Evolutionary conservation across 495 filamentous ascomycete species (phyloP), one percentile per base, ranked within the genome.

Genomic region (Bathelium albidoporum): DNA sequence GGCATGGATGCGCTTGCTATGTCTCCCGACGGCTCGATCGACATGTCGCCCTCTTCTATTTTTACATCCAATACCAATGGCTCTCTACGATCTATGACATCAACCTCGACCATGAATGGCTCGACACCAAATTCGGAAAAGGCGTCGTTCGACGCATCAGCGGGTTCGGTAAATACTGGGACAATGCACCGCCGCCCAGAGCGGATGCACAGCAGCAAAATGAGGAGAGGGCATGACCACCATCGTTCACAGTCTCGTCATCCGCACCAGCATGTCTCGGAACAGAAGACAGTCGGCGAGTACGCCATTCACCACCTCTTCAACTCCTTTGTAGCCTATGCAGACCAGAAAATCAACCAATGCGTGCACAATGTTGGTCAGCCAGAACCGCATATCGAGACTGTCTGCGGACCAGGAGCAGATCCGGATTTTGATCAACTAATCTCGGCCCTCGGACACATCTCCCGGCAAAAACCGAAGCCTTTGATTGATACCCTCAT

Each of bases 221-320:
- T 78, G 59, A 83, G 85, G 67, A 82, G 87, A 61, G 88, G 89
- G 58, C 86, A 89, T 71, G 78, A 82, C 31, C 91, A 90, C 68
- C 84, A 89, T 68, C 89, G 87, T 65, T 91, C 90, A 12, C 89
- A 93, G 71, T 95, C 91, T 32, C 89, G 88, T 44, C 83, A 86
- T 63, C 85, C 71, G 26, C 55, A 86, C 65, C 82, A 86, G 66
- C 82, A 87, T 70, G 79, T 81, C 69, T 81, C 84, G 34, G 89
- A 95, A 68, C 81, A 84, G 64, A 96, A 91, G 76, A 96, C 90
- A 0, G 91, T 95, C 59, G 93, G 91, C 55, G 94, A 98, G 79
- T 97, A 96, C 81, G 92, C 95, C 28, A 78, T 97, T 61, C 93
- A 97, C 75, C 93, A 96, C 69, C 78, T 98, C 34, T 96, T 98